Conservation (phyloP, 768 basidiomycete genomes). For the Tricholoma sp. region DNA sequence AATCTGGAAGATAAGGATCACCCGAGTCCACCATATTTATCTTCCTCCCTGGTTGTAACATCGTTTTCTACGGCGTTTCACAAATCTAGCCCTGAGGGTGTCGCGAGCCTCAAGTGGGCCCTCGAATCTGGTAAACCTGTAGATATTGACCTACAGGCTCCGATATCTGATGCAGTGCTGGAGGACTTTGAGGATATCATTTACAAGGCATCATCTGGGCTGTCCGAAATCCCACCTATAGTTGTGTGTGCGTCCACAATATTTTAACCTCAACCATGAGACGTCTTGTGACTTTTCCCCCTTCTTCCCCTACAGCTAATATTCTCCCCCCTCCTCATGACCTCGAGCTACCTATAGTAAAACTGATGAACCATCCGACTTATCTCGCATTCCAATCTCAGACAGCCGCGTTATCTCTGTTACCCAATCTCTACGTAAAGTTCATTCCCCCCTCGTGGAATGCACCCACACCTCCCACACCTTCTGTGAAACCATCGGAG, state of each 20-base stretch:
- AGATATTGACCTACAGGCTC: conserved; percentile 63
- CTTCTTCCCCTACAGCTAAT: conserved; percentile 53
- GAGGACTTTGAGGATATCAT: conserved; percentile 72
- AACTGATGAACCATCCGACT: conserved; percentile 72
- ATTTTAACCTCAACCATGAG: not conserved
- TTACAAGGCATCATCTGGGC: conserved; percentile 49
- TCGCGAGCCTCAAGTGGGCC: conserved; percentile 61
- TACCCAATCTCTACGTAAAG: conserved; percentile 67
- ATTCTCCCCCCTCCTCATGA: conserved; percentile 76
- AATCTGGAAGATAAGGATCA: conserved; percentile 43
- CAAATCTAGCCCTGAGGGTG: conserved; percentile 39
- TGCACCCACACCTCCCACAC: conserved; percentile 47
- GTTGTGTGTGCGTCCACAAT: conserved; percentile 53
- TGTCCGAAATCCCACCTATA: conserved; percentile 47
- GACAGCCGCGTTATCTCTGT: conserved; percentile 67
- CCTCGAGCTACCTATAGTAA: conserved; percentile 65
- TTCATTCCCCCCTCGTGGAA: conserved; percentile 77
- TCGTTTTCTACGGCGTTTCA: conserved; percentile 58
- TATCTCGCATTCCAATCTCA: conserved; percentile 73
- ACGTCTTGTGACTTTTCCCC: conserved; percentile 3
- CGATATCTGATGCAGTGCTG: conserved; percentile 47
- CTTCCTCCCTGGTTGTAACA: conserved; percentile 35
- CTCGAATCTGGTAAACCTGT: conserved; percentile 57
- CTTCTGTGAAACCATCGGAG: conserved; percentile 32
- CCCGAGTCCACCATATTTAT: conserved; percentile 32